A percentile compares a stretch with the other conserved stretches of the same genome.
phyloP scores from a whole-genome alignment of 2,329 filamentous ascomycete species.

The Dactylonectria estremocensis region DNA sequence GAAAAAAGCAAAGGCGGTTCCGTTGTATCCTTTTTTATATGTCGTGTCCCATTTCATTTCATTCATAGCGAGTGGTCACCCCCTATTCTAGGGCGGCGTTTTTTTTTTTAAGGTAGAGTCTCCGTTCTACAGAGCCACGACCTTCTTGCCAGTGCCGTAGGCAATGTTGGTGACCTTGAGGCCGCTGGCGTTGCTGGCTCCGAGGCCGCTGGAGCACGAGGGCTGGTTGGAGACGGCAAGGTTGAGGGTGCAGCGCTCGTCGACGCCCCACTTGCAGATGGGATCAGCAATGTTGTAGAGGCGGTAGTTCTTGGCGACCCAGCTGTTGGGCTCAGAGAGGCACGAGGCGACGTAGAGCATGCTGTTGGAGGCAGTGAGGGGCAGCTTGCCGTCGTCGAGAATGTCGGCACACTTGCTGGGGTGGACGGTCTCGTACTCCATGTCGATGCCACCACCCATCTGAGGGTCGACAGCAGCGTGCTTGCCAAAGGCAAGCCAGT shows the following conservation, averaged over 20 bases:
- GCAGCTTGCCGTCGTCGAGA: conserved; percentile 65
- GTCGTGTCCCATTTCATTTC: conserved; percentile 42
- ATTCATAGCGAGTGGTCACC: conserved; percentile 41
- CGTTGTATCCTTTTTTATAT: conserved; percentile 25
- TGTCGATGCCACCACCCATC: conserved; percentile 65
- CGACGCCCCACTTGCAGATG: conserved; percentile 63
- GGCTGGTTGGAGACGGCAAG: conserved; percentile 67
- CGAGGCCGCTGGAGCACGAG: conserved; percentile 63
- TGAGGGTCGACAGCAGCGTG: conserved; percentile 63
- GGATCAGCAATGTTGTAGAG: conserved; percentile 69
- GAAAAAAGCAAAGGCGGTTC: conserved; percentile 33
- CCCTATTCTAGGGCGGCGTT: conserved; percentile 38
- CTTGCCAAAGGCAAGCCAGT: conserved; percentile 68
- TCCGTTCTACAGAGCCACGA: conserved; percentile 35
- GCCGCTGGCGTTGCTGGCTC: conserved; percentile 44
- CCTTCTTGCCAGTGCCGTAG: conserved; percentile 64
- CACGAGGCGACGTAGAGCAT: conserved; percentile 69
- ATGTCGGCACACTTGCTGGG: conserved; percentile 65
- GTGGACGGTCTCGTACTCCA: conserved; percentile 66
- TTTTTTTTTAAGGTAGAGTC: conserved; percentile 21
- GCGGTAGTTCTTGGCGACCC: conserved; percentile 67
- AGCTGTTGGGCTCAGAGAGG: conserved; percentile 61
- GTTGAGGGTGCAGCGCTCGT: conserved; percentile 67
- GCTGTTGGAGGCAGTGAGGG: conserved; percentile 70
- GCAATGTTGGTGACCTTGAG: conserved; percentile 66